Evolutionary conservation across 495 filamentous ascomycete genomes (phyloP).

Genomic region (Xylaria venustula): DNA sequence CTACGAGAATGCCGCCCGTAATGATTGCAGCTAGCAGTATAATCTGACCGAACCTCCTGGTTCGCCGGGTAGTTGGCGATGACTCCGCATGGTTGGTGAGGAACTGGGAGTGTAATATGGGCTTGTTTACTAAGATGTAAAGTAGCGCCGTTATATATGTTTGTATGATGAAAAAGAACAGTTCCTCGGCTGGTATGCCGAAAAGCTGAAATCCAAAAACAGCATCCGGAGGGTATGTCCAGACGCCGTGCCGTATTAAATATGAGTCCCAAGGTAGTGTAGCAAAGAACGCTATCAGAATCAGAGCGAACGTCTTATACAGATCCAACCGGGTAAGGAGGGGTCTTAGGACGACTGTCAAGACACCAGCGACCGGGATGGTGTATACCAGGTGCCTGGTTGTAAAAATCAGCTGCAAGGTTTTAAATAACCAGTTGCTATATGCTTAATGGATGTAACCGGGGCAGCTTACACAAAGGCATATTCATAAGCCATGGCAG

Average conservation of each 20-base stretch:
- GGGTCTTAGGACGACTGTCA: conserved; percentile 58
- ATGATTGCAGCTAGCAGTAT: conserved; percentile 37
- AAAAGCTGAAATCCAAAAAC: conserved; percentile 58
- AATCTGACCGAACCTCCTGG: conserved; percentile 38
- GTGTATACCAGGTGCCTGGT: conserved; percentile 66
- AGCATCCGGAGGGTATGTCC: conserved; percentile 64
- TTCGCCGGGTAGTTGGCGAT: conserved; percentile 3
- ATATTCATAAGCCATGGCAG: conserved; percentile 64
- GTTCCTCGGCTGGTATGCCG: conserved; percentile 61
- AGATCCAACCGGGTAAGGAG: conserved; percentile 57
- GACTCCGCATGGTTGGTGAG: conserved; percentile 38
- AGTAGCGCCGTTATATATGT: conserved; percentile 67
- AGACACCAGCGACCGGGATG: conserved; percentile 56
- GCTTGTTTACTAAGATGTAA: conserved; percentile 63
- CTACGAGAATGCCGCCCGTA: conserved; percentile 39
- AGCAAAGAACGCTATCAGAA: conserved; percentile 55
- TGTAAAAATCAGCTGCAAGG: background rate
- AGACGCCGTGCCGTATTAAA: conserved; percentile 59
- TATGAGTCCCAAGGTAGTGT: conserved; percentile 74
- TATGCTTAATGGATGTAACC: background rate
- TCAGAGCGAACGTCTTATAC: conserved; percentile 56
- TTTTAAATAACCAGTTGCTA: background rate
- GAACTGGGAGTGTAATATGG: conserved; percentile 56
- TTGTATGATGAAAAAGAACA: conserved; percentile 76
- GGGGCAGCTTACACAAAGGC: conserved; percentile 57